Base-by-base conservation (phyloP, 108 stramenopile genomes). In the Epipyxis sp. region DNA sequence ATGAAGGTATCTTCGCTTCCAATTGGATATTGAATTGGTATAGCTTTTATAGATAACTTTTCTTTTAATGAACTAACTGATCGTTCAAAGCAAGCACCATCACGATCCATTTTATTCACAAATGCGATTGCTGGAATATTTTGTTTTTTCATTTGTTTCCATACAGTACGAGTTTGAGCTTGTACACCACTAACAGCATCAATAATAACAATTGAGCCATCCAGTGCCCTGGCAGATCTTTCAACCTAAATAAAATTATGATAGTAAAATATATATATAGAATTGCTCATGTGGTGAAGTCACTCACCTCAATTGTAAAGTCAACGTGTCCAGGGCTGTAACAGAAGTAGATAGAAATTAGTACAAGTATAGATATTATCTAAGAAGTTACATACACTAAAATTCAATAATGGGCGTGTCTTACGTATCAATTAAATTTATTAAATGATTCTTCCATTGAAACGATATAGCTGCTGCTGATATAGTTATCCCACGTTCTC, bases 401-500 rank as follows among this genome's bases (percentile, higher is more conserved):
- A n/a, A n/a, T n/a, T n/a, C n/a, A n/a, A n/a, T n/a, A n/a, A n/a
- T n/a, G n/a, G n/a, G n/a, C n/a, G 3, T 29, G 61, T 32, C 61
- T 29, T 65, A 65, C 61, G 71, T 74, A 32, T 74, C 71, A 32
- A 74, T 74, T 16, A 74, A 6, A 42, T 74, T 74, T 13, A 74
- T 74, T 16, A 42, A 43, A 32, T 46, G 25, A 6, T 42, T 42
- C 20, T 74, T 74, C 71, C 71, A 74, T 29, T 74, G 44, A 39
- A 13, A 74, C 10, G 71, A 46, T 16, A 74, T 39, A 29, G 71
- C 71, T 37, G 71, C 71, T 10, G 71, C 37, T 6, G 71, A 74
- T 6, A 74, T 74, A 10, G 71, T 74, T 37, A 74, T 74, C 6
- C 71, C 71, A 6, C 71, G 3, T 42, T 74, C 97, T 62, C 95